Percentiles rank a stretch among this genome's conserved stretches.
Conservation (phyloP, 1,284 basidiomycete genomes). For the Nidula niveotomentosa region DNA sequence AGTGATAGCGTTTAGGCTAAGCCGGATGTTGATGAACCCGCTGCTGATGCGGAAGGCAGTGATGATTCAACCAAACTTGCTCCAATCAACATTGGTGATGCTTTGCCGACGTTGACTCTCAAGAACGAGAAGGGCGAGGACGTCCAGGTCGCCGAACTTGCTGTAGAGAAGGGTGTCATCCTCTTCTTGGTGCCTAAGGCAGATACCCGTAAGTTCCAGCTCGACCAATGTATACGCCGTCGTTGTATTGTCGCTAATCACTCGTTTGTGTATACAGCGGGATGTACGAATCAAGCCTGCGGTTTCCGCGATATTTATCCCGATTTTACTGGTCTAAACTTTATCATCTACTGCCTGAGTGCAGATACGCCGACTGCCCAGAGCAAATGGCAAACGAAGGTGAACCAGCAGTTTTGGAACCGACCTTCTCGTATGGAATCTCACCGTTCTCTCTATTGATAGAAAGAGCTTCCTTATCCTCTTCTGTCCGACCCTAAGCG, state of each 20-base stretch:
- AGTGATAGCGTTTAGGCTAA: conserved; percentile 10
- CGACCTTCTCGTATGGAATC: neutral
- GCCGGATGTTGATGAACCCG: conserved; percentile 18
- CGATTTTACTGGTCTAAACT: conserved; percentile 70
- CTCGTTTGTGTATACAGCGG: conserved; percentile 46
- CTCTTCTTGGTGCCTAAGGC: conserved; percentile 85
- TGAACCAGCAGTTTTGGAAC: conserved; percentile 22
- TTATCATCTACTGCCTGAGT: conserved; percentile 84
- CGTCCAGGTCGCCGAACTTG: conserved; percentile 58
- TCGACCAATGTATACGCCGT: neutral
- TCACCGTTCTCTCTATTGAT: conserved; percentile 5
- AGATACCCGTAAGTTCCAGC: conserved; percentile 71
- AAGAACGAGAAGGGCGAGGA: conserved; percentile 81
- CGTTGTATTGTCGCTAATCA: neutral
- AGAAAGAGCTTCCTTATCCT: conserved; percentile 84
- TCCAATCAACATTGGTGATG: conserved; percentile 70
- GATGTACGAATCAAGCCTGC: conserved; percentile 89
- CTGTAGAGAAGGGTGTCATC: conserved; percentile 74
- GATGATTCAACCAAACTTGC: conserved; percentile 21
- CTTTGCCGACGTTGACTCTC: conserved; percentile 73
- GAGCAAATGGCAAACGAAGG: conserved; percentile 84
- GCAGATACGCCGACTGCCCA: conserved; percentile 81
- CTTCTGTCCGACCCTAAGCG: conserved; percentile 88
- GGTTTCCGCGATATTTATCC: conserved; percentile 83
- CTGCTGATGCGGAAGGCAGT: conserved; percentile 27